Conservation (phyloP, 495 filamentous ascomycete species). For the Neurospora cerealis region DNA sequence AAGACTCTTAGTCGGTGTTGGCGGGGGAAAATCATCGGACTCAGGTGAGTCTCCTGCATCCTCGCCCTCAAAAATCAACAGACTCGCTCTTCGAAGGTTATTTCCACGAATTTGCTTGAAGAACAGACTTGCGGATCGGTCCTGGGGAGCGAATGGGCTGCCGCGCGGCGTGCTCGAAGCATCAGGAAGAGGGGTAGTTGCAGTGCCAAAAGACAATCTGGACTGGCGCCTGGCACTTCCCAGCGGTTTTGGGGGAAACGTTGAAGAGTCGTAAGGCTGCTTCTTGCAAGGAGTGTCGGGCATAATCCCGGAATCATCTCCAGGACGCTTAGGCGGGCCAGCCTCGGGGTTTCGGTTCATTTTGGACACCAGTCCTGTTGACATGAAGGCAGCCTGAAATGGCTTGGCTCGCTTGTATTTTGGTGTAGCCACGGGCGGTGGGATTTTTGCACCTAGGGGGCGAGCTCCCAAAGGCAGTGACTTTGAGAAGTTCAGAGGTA, state of each 20-base stretch:
- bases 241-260: conserved; percentile 43
- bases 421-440: conserved; percentile 65
- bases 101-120: conserved; percentile 27
- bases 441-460: conserved; percentile 31
- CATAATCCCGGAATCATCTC: conserved; percentile 34
- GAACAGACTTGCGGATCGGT: conserved; percentile 34
- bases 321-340: conserved; percentile 38
- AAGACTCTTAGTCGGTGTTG: conserved; percentile 81
- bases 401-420: conserved; percentile 78
- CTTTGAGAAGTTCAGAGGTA: conserved; percentile 59
- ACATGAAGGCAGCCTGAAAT: conserved; percentile 78
- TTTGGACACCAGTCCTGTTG: conserved; percentile 90
- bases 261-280: conserved; percentile 51
- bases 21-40: conserved; percentile 64
- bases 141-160: conserved; percentile 51
- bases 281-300: conserved; percentile 97
- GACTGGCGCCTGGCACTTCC: conserved; percentile 40
- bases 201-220: conserved; percentile 28
- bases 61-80: conserved; percentile 68
- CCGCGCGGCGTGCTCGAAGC: conserved; percentile 27
- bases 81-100: conserved; percentile 57
- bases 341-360: conserved; percentile 52
- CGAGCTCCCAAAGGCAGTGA: conserved; percentile 59
- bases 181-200: conserved; percentile 56
- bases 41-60: conserved; percentile 46